A percentile compares a stretch with the other conserved stretches of the same genome.
Conservation (phyloP, 257 asterid species). For the Penstemon eatonii region DNA sequence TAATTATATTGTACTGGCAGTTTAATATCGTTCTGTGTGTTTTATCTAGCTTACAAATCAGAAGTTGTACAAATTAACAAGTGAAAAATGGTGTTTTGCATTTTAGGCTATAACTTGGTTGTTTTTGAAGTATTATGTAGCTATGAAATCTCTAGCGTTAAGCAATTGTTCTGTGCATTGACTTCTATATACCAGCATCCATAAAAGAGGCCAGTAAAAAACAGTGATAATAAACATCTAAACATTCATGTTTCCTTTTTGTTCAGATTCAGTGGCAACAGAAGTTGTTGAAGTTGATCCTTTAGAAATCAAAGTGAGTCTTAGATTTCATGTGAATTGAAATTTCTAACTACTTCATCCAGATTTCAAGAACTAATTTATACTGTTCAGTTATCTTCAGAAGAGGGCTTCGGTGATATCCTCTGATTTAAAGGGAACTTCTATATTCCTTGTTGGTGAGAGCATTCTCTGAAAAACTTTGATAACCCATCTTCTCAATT, state of each 20-base stretch:
- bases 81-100: neutral
- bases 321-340: slow-evolving; percentile 23
- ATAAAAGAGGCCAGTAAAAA: neutral
- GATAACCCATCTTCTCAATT: neutral
- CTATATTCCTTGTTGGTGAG: slow-evolving; percentile 85
- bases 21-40: neutral
- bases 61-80: slow-evolving; percentile 9
- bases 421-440: slow-evolving; percentile 77
- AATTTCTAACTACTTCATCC: slow-evolving; percentile 3
- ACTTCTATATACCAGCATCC: neutral
- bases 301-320: slow-evolving; percentile 62
- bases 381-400: slow-evolving; percentile 51
- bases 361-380: slow-evolving; percentile 30
- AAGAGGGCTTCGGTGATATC: slow-evolving; percentile 65
- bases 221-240: slow-evolving; percentile 16
- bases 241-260: slow-evolving; percentile 20
- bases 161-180: neutral
- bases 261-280: slow-evolving; percentile 40
- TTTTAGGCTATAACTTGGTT: too few species aligned
- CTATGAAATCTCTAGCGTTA: neutral
- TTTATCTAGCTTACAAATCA: neutral
- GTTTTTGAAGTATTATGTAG: neutral
- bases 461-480: neutral
- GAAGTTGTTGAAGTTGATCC: slow-evolving; percentile 44
- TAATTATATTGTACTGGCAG: neutral